phyloP scores from a whole-genome alignment of 2,329 filamentous ascomycete genomes.

The Onygena corvina region DNA sequence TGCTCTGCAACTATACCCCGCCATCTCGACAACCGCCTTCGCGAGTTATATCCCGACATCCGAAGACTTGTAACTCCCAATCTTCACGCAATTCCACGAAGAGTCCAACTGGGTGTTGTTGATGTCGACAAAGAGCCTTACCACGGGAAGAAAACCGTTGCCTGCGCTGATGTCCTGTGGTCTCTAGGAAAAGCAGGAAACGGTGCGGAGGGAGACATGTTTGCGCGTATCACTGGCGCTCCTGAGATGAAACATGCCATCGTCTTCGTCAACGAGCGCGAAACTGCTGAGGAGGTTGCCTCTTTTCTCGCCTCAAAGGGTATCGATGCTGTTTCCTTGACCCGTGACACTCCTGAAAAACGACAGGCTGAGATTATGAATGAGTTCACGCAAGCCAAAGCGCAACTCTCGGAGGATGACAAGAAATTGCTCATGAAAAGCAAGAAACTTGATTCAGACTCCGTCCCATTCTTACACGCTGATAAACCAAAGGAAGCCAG shows the following conservation, averaged over 20 bases:
- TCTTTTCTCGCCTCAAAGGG: constrained; percentile 70
- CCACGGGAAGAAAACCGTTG: constrained; percentile 79
- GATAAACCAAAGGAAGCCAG: constrained; percentile 7
- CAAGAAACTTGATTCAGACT: constrained; percentile 10
- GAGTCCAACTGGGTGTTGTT: constrained; percentile 85
- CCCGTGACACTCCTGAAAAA: constrained; percentile 68
- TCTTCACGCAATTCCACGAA: constrained; percentile 84
- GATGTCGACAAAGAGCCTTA: constrained; percentile 90
- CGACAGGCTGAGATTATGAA: constrained; percentile 65
- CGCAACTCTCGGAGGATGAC: constrained; percentile 24
- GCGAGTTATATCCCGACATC: constrained; percentile 69
- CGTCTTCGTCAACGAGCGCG: constrained; percentile 93
- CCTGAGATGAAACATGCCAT: constrained; percentile 71
- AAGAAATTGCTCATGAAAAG: constrained; percentile 12
- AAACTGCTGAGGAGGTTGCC: constrained; percentile 70
- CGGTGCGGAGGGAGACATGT: constrained; percentile 22
- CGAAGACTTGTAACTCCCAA: constrained; percentile 84
- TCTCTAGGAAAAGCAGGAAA: constrained; percentile 72
- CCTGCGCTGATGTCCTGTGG: constrained; percentile 91
- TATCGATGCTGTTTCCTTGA: constrained; percentile 74
- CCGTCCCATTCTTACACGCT: constrained; percentile 15
- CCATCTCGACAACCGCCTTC: constrained; percentile 75
- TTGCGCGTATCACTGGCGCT: constrained; percentile 25
- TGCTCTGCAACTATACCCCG: constrained; percentile 94
- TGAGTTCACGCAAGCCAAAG: constrained; percentile 50